Conservation (phyloP, 2,329 filamentous ascomycete species). For the Periconia macrospinosa region DNA sequence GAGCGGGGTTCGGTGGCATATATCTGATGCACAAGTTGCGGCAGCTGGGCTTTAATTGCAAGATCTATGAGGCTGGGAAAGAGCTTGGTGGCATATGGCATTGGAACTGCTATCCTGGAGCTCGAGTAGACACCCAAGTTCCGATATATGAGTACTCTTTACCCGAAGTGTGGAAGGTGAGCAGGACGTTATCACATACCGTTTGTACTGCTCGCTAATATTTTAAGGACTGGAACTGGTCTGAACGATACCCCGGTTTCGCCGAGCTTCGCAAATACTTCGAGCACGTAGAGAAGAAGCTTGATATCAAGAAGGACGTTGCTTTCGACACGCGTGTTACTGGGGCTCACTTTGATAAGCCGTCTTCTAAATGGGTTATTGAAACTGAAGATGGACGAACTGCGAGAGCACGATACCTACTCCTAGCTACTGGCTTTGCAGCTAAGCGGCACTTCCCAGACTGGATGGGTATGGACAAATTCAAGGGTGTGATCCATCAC, state of each 20-base stretch:
- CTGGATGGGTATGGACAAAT: conserved; percentile 62
- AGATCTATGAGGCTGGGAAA: conserved; percentile 45
- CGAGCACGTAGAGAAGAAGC: conserved; percentile 59
- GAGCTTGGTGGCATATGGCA: conserved; percentile 50
- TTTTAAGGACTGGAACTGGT: conserved; percentile 59
- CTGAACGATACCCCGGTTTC: conserved; percentile 55
- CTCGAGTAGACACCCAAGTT: conserved; percentile 51
- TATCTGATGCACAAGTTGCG: conserved; percentile 47
- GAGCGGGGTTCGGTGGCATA: conserved; percentile 47
- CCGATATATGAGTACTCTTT: conserved; percentile 54
- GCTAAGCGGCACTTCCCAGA: conserved; percentile 64
- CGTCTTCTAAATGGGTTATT: conserved; percentile 53
- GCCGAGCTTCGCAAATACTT: conserved; percentile 61
- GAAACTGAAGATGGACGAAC: conserved; percentile 55
- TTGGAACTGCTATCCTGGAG: conserved; percentile 50
- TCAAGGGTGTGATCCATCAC: conserved; percentile 63
- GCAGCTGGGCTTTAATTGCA: conserved; percentile 43
- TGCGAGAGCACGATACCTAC: conserved; percentile 54
- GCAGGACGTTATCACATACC: background rate
- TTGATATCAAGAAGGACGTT: conserved; percentile 60
- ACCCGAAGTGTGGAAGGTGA: conserved; percentile 50
- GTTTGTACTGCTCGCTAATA: background rate
- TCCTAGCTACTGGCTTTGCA: conserved; percentile 60
- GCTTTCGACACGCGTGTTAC: conserved; percentile 60
- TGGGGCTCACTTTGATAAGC: conserved; percentile 55